Percentiles rank a stretch among this genome's conserved stretches.
phyloP scores from a whole-genome alignment of 2,329 filamentous ascomycete genomes.

The Coniochaeta sp. region DNA sequence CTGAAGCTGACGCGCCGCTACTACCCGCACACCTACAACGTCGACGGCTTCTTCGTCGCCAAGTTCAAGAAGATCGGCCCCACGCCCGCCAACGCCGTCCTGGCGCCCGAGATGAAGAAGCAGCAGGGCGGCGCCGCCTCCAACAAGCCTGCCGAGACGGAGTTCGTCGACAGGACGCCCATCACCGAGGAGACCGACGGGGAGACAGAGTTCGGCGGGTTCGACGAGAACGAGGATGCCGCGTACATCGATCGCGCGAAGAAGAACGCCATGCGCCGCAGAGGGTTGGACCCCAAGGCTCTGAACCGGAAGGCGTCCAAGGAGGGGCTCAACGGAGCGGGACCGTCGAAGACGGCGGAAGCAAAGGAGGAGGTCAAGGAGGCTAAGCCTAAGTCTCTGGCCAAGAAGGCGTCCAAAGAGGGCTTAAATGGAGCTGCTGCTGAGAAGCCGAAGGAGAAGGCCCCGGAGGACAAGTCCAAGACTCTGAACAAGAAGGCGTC shows the following conservation, averaged over 20 bases:
- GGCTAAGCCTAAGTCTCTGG: slow-evolving; percentile 2
- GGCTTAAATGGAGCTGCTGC: slow-evolving; percentile 8
- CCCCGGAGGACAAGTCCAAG: slow-evolving; percentile 10
- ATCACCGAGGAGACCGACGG: slow-evolving; percentile 42
- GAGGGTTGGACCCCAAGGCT: slow-evolving; percentile 65
- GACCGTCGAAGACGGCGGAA: slow-evolving; percentile 2
- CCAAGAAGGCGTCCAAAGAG: slow-evolving; percentile 15
- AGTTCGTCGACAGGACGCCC: slow-evolving; percentile 62
- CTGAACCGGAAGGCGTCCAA: slow-evolving; percentile 26
- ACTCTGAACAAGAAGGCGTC: slow-evolving; percentile 16
- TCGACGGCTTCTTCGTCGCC: slow-evolving; percentile 96
- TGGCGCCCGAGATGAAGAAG: slow-evolving; percentile 11
- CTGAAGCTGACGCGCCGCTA: slow-evolving; percentile 79
- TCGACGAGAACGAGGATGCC: slow-evolving; percentile 66
- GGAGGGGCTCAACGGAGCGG: slow-evolving; percentile 8
- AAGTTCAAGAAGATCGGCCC: slow-evolving; percentile 93
- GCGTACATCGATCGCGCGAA: slow-evolving; percentile 67
- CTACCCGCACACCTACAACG: slow-evolving; percentile 88
- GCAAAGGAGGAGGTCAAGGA: slow-evolving; percentile 8
- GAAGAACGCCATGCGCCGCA: slow-evolving; percentile 64
- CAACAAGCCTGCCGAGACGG: slow-evolving; percentile 25
- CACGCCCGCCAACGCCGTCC: slow-evolving; percentile 53
- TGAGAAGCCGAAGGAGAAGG: slow-evolving; percentile 14
- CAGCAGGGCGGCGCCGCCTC: slow-evolving; percentile 4
- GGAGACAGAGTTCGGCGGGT: slow-evolving; percentile 57